Base-by-base conservation (phyloP, 2,329 filamentous ascomycete species). In the Hypoxylon sp. region DNA sequence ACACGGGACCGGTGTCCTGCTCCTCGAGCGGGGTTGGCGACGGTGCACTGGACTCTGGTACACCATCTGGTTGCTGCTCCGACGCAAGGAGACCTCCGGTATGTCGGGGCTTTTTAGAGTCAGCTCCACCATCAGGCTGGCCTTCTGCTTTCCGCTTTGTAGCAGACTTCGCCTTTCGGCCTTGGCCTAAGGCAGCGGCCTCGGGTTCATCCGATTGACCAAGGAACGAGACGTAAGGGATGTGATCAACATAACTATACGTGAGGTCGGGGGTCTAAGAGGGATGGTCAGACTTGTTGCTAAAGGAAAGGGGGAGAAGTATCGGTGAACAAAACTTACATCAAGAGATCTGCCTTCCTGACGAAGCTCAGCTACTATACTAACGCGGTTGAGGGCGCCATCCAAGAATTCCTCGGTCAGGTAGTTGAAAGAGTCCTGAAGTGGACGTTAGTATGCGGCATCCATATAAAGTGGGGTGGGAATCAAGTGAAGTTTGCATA, bases 91-190 rank as follows among this genome's bases (percentile, higher is more conserved):
- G 69, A 63, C 78, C 81, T 50, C 80, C 80, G 52, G 81, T 81
- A 52, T 84, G 82, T 11, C 81, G 81, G 3, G 80, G 78, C 64
- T 83, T 83, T 79, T 88, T 88, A 29, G 83, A 79, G 1, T 82
- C 81, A 0, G 84, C 83, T 68, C 85, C 83, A 22, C 81, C 83
- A 19, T 87, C 85, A 1, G 80, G 81, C 66, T 85, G 83, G 29
- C 83, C 83, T 13, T 82, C 83, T 5, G 86, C 83, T 73, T 83
- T 86, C 24, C 86, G 83, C 78, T 88, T 89, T 74, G 80, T 50
- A 72, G 68, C 57, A 14, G 71, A 55, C 57, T 80, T 73, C 71
- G 76, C 56, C 76, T 80, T 76, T 74, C 77, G 73, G 65, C 75
- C 67, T 70, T 80, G 68, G 68, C 68, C 77, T 71, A 77, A 70